A percentile compares a stretch with the other conserved stretches of the same genome.
Conservation (phyloP, 202 grass and related monocot genomes). For the Saccharum hybrid region DNA sequence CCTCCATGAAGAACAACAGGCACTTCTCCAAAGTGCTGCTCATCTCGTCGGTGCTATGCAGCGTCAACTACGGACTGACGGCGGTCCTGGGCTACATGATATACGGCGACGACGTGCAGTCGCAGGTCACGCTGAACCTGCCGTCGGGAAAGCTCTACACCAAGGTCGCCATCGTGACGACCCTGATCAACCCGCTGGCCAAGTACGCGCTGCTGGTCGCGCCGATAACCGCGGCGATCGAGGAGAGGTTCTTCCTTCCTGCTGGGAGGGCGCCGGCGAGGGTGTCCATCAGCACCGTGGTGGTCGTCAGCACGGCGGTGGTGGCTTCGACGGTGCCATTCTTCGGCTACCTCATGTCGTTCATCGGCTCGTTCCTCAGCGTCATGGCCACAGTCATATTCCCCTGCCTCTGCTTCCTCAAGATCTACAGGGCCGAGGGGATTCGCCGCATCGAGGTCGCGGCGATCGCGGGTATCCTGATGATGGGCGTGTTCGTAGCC, state of each 20-base stretch:
- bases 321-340: conserved; percentile 58
- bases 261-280: not conserved
- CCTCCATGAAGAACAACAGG: conserved; percentile 62
- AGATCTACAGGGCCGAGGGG: conserved; percentile 54
- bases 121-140: conserved; percentile 70
- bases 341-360: conserved; percentile 75
- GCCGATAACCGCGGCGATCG: conserved; percentile 55
- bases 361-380: conserved; percentile 66
- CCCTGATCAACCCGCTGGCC: conserved; percentile 61
- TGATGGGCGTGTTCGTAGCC: conserved; percentile 50
- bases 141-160: conserved; percentile 60
- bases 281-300: conserved; percentile 45
- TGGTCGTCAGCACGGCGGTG: conserved; percentile 59
- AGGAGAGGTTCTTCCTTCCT: conserved; percentile 35
- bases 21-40: conserved; percentile 68
- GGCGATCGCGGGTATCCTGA: conserved; percentile 48
- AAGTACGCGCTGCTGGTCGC: conserved; percentile 63
- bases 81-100: conserved; percentile 75
- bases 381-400: conserved; percentile 59
- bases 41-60: conserved; percentile 57
- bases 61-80: conserved; percentile 57
- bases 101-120: conserved; percentile 61
- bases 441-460: conserved; percentile 35
- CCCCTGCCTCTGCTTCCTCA: conserved; percentile 71
- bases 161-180: conserved; percentile 57